A percentile compares a stretch with the other conserved stretches of the same genome.
These are phyloP conservation scores for Mycena latifolia DNA, from an alignment of 768 basidiomycete genomes.

Conservation along the genomic window DNA sequence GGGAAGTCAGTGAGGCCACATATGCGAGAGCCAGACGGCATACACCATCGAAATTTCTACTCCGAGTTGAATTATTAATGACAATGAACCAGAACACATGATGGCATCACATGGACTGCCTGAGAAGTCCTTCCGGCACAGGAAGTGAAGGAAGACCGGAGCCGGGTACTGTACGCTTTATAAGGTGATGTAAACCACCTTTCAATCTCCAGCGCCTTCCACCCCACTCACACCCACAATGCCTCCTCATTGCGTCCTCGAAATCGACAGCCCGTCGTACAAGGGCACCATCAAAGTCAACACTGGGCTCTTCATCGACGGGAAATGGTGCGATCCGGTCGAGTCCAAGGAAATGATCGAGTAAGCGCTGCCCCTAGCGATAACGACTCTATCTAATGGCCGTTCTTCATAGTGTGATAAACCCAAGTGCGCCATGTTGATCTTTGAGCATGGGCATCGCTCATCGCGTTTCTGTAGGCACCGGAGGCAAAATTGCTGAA, in stretches of 20 bases:
- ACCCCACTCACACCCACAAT: constrained; percentile 14
- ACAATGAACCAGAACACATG: no score
- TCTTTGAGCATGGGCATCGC: neutral
- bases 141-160: no score
- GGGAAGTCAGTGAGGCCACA: no score
- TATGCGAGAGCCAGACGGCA: no score
- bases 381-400: neutral
- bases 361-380: constrained; percentile 46
- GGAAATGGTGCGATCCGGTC: constrained; percentile 64
- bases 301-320: constrained; percentile 72
- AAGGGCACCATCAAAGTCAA: constrained; percentile 57
- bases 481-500: constrained; percentile 55
- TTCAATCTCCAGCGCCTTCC: no score
- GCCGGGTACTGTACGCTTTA: no score
- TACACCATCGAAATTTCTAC: no score
- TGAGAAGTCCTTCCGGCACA: no score
- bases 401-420: constrained; percentile 25
- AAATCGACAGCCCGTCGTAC: constrained; percentile 54
- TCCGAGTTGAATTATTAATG: no score
- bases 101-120: no score
- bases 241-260: constrained; percentile 40
- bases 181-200: no score
- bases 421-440: constrained; percentile 26
- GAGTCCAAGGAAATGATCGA: constrained; percentile 61
- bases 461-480: neutral